Percentiles rank a stretch among this genome's conserved stretches.
phyloP scores from a whole-genome alignment of 306 rosid genomes.

The Prinsepia uniflora region DNA sequence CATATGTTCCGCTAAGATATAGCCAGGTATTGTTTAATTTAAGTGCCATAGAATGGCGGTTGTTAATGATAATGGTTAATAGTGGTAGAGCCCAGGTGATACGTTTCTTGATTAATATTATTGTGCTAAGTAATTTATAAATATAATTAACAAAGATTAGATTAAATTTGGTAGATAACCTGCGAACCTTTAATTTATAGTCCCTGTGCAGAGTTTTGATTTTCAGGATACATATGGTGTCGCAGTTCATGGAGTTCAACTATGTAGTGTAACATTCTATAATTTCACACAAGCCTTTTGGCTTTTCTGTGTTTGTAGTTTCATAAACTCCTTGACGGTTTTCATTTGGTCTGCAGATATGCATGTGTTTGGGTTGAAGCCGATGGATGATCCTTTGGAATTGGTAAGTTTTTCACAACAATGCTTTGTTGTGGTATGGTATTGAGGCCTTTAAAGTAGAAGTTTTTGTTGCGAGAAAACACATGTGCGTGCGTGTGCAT shows the following conservation, averaged over 20 bases:
- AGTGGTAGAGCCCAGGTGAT: not conserved
- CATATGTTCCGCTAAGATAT: not conserved
- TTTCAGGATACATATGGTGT: not conserved
- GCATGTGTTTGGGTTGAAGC: slow-evolving; percentile 62
- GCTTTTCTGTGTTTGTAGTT: slow-evolving; percentile 11
- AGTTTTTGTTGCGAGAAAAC: not conserved
- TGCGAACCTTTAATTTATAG: not conserved
- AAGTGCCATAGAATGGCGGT: not conserved
- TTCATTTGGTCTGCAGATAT: slow-evolving; percentile 42
- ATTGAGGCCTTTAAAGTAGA: not conserved
- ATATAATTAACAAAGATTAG: not conserved
- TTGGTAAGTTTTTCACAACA: slow-evolving; percentile 54
- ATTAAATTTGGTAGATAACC: not conserved
- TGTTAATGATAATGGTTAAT: not conserved
- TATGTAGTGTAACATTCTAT: not conserved
- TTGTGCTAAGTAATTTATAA: not conserved
- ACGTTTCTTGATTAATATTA: not conserved
- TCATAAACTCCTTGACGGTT: slow-evolving; percentile 4
- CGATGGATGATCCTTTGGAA: slow-evolving; percentile 68
- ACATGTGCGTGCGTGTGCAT: no score
- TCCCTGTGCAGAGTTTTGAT: not conserved
- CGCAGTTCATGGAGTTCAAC: slow-evolving; percentile 1
- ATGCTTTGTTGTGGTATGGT: not conserved
- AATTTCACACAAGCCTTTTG: not conserved
- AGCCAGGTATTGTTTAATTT: not conserved